Evolutionary conservation across 169 alveolate genomes (phyloP).

Genomic region (Theileria equi): DNA sequence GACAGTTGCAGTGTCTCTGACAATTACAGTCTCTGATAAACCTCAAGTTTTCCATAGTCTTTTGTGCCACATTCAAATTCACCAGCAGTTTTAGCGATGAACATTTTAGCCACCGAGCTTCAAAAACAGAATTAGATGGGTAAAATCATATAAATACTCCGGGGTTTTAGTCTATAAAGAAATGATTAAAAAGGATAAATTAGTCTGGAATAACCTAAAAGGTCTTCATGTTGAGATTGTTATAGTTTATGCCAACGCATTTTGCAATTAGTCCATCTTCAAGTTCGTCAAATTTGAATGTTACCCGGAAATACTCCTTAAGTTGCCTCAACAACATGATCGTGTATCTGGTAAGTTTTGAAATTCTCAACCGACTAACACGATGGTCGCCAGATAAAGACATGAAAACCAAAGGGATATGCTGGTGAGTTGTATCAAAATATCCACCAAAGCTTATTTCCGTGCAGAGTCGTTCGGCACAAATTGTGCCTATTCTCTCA

Average conservation of each 20-base stretch:
- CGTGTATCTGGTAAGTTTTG: slow-evolving; percentile 34
- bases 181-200: not conserved
- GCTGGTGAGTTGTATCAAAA: slow-evolving; percentile 63
- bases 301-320: slow-evolving; percentile 35
- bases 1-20: no score
- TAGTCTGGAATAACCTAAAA: not conserved
- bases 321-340: slow-evolving; percentile 25
- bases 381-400: slow-evolving; percentile 62
- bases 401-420: slow-evolving; percentile 47
- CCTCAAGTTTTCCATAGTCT: no score
- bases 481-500: slow-evolving; percentile 40
- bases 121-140: not conserved
- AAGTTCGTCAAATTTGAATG: slow-evolving; percentile 36
- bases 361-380: slow-evolving; percentile 31
- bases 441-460: slow-evolving; percentile 48
- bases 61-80: no score
- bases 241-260: slow-evolving; percentile 57
- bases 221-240: slow-evolving; percentile 31
- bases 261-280: slow-evolving; percentile 28
- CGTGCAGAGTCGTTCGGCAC: slow-evolving; percentile 35
- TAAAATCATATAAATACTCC: not conserved
- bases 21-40: no score
- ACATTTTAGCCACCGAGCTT: no score
- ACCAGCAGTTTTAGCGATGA: no score
- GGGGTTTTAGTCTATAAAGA: not conserved